phyloP scores from a whole-genome alignment of 2,329 filamentous ascomycete genomes.

The Lecanoromycetidae sp. region DNA sequence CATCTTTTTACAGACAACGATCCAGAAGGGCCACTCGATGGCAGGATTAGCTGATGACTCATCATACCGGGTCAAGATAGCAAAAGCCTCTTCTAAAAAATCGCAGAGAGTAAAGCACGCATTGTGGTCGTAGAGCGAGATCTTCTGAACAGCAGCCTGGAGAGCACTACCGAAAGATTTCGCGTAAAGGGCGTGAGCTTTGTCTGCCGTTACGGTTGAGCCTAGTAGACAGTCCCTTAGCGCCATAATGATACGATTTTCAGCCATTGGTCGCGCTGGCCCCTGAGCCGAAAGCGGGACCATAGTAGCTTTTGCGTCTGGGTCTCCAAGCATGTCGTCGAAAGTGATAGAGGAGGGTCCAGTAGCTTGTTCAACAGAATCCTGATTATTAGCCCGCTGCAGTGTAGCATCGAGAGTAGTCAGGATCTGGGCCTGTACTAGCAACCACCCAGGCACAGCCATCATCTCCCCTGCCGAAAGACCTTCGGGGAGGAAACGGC shows the following conservation, averaged over 20 bases:
- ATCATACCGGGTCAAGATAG: constrained; percentile 51
- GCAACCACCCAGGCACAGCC: constrained; percentile 62
- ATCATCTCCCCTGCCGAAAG: constrained; percentile 44
- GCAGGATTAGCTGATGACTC: constrained; percentile 38
- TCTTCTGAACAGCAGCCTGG: constrained; percentile 61
- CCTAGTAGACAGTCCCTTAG: constrained; percentile 68
- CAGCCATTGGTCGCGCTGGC: constrained; percentile 65
- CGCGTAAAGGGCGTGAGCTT: constrained; percentile 58
- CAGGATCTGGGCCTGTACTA: constrained; percentile 72
- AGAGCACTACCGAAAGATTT: constrained; percentile 61
- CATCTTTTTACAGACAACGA: constrained; percentile 67
- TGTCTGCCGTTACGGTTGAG: constrained; percentile 39
- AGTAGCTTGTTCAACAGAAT: constrained; percentile 35
- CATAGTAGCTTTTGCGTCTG: constrained; percentile 55
- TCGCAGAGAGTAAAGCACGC: constrained; percentile 86
- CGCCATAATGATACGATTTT: constrained; percentile 72
- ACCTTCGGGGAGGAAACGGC: constrained; percentile 54
- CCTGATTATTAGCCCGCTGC: constrained; percentile 51
- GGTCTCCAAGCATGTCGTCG: constrained; percentile 50
- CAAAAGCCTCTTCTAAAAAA: constrained; percentile 70
- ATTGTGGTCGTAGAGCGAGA: constrained; percentile 67
- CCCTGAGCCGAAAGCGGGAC: constrained; percentile 49
- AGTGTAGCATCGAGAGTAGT: constrained; percentile 71
- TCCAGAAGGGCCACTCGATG: constrained; percentile 75
- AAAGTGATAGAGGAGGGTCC: constrained; percentile 47